Base-by-base conservation (phyloP, 257 asterid genomes). In the Fraxinus cuspidata region DNA sequence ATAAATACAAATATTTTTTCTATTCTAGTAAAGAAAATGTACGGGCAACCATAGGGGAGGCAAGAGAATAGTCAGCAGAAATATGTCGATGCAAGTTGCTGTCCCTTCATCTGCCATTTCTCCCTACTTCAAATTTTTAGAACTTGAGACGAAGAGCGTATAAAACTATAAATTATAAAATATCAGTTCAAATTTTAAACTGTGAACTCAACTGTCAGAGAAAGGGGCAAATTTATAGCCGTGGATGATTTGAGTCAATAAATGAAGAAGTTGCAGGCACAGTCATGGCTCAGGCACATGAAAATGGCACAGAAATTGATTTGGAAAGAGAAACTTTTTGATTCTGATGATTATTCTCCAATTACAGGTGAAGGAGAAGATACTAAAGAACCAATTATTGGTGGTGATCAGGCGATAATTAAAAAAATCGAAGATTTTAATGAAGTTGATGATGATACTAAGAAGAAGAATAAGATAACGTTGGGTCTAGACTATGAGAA, bases 11-110 rank as follows among this genome's bases (percentile, higher is more conserved):
- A 29, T 29, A 29, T 2, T 29, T 29, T 29, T 29, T 29, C 32
- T 29, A 29, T 29, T 29, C 32, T 2, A 4, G 32, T 63, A 72
- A 65, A 7, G 27, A 29, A 64, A 7, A 15, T 9, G 3, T 47
- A 92, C 97, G 86, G 2, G 89, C 96, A 91, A 74, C 96, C 97
- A 66, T 79, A 91, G 2, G 3, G 97, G 97, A 75, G 97, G 97
- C 87, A 92, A 79, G 69, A 92, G 64, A 77, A 92, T 92, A n/a
- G 97, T 96, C 72, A 92, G 34, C 5, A 92, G 7, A 80, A 92
- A n/a, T n/a, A n/a, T 91, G 63, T 91, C 96, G 21, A 92, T 1
- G 38, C 81, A 92, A 71, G 82, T 92, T n/a, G 89, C 87, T 23
- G 92, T 76, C 1, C 87, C 85, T 27, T 63, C 69, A 60, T 80